phyloP scores from a whole-genome alignment of 1,139 yeast genomes.

The Candida tetrigidarum region DNA sequence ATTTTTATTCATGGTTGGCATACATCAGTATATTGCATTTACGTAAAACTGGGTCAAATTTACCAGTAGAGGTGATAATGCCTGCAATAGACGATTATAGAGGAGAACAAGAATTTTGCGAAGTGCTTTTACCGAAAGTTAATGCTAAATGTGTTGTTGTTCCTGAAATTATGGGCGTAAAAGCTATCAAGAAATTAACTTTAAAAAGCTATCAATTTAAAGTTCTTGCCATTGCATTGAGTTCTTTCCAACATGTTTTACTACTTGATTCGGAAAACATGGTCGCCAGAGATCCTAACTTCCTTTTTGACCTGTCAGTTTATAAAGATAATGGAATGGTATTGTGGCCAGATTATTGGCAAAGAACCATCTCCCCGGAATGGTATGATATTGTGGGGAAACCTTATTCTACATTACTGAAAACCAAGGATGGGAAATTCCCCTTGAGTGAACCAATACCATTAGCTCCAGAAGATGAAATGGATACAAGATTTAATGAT shows the following conservation, averaged over 20 bases:
- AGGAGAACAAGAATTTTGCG: conserved; percentile 31
- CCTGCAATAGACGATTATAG: conserved; percentile 37
- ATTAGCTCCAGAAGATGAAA: conserved; percentile 17
- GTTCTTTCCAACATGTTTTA: conserved; percentile 45
- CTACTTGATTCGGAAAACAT: conserved; percentile 48
- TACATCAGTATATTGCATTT: conserved; percentile 36
- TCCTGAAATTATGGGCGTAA: conserved; percentile 38
- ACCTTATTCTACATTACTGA: conserved; percentile 24
- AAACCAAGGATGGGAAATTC: conserved; percentile 28
- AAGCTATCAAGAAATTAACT: conserved; percentile 36
- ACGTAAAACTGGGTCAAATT: conserved; percentile 36
- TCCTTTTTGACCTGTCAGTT: conserved; percentile 55
- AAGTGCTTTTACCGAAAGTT: conserved; percentile 25
- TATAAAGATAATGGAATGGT: conserved; percentile 61
- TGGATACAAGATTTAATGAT: conserved; percentile 44
- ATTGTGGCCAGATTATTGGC: conserved; percentile 87
- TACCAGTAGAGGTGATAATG: conserved; percentile 42
- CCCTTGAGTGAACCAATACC: conserved; percentile 16
- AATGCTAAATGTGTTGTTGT: conserved; percentile 37
- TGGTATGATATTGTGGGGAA: conserved; percentile 68
- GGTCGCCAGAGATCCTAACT: conserved; percentile 38
- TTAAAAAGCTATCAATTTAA: conserved; percentile 45
- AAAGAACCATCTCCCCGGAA: conserved; percentile 67
- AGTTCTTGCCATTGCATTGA: conserved; percentile 41
- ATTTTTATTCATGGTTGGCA: conserved; percentile 42